Conservation (phyloP, 148 eudicot species). For the Silene uniflora region DNA sequence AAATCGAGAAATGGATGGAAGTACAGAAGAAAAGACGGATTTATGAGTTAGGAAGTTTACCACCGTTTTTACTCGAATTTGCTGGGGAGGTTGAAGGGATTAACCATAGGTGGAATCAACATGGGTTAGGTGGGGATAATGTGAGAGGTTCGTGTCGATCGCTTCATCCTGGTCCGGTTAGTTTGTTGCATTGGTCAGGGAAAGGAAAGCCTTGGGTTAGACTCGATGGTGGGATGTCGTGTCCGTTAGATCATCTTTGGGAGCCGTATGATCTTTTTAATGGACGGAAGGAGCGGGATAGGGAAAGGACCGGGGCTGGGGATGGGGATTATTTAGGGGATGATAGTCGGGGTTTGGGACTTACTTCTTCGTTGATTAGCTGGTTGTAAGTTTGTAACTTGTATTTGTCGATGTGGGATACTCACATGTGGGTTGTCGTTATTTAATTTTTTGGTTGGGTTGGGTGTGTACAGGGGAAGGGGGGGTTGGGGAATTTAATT, state of each 20-base stretch:
- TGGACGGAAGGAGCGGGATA: not conserved
- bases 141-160: constrained; percentile 61
- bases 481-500: constrained; percentile 11
- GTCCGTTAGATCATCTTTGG: constrained; percentile 83
- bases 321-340: too few species aligned
- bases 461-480: constrained; percentile 33
- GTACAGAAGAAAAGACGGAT: constrained; percentile 59
- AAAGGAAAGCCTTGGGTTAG: constrained; percentile 87
- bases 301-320: too few species aligned
- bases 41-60: constrained; percentile 63
- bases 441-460: constrained; percentile 22
- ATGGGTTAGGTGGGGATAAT: constrained; percentile 78
- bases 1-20: constrained; percentile 75
- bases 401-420: not conserved
- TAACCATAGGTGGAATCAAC: constrained; percentile 38
- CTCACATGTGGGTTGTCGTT: not conserved
- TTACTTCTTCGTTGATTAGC: constrained; percentile 18
- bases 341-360: constrained; percentile 7
- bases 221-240: constrained; percentile 49
- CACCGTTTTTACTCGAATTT: constrained; percentile 30
- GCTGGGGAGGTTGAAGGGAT: constrained; percentile 60
- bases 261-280: constrained; percentile 64
- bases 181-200: constrained; percentile 76
- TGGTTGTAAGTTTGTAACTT: constrained; percentile 12
- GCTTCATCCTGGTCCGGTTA: constrained; percentile 79